phyloP scores from a whole-genome alignment of 192 early-diverging fungal genomes.

The Backusella mclennaniae region DNA sequence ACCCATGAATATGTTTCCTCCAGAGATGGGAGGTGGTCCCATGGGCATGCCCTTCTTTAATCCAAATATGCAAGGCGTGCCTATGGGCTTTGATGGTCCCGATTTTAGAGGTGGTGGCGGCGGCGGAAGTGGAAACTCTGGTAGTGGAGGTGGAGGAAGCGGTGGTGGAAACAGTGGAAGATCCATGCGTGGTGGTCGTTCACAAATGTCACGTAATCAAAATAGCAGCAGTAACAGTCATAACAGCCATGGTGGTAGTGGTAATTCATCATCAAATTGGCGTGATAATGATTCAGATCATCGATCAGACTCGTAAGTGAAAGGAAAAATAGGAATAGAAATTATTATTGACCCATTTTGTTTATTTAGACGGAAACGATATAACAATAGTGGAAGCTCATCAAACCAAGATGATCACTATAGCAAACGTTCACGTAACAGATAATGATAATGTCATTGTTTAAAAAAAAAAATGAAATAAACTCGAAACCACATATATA shows the following conservation, averaged over 20 bases:
- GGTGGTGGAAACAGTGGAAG: neutral
- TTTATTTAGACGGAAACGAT: slow-evolving; percentile 8
- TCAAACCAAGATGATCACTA: slow-evolving; percentile 16
- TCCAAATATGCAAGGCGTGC: slow-evolving; percentile 29
- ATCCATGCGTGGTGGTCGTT: slow-evolving; percentile 1
- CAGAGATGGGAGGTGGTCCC: slow-evolving; percentile 32
- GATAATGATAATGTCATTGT: neutral
- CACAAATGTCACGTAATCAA: neutral
- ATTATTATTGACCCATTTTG: neutral
- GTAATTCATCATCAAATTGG: slow-evolving; percentile 2
- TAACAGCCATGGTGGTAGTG: neutral
- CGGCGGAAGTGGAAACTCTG: neutral
- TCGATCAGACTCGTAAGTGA: slow-evolving; percentile 18
- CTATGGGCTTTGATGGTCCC: slow-evolving; percentile 29
- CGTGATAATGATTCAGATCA: slow-evolving; percentile 8
- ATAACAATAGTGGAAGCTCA: neutral
- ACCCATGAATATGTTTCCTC: slow-evolving; percentile 35
- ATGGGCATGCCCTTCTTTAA: slow-evolving; percentile 40
- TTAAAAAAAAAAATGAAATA: neutral
- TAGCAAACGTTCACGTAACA: slow-evolving; percentile 12
- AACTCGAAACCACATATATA: neutral
- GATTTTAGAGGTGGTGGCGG: slow-evolving; percentile 20
- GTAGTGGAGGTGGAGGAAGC: neutral
- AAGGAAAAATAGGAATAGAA: neutral
- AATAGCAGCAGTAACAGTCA: neutral